phyloP scores from a whole-genome alignment of 139 green algal genomes.

The Coelastrella sp. region DNA sequence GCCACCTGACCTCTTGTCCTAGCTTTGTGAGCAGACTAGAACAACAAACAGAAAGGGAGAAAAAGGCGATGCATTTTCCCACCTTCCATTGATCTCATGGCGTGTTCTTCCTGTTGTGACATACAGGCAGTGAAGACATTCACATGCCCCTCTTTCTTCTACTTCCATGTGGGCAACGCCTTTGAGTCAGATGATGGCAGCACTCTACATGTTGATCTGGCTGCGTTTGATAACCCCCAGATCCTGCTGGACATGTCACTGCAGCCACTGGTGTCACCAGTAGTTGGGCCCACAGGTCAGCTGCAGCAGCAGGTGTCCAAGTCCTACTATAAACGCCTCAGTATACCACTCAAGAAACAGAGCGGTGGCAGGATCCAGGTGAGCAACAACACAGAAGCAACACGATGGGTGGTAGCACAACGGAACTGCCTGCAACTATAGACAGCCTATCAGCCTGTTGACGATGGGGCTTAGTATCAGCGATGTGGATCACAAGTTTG shows the following conservation, averaged over 20 bases:
- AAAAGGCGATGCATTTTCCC: too few species aligned
- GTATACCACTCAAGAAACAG: constrained; percentile 45
- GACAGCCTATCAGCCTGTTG: too few species aligned
- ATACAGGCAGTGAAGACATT: constrained; percentile 2
- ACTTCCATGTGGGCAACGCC: constrained; percentile 83
- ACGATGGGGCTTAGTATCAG: too few species aligned
- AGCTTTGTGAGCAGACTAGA: too few species aligned
- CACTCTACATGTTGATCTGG: constrained; percentile 66
- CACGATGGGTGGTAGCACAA: too few species aligned
- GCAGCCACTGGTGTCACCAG: constrained; percentile 34
- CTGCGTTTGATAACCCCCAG: constrained; percentile 70
- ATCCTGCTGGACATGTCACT: constrained; percentile 67
- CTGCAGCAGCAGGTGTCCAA: constrained; percentile 42
- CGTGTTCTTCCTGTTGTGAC: neutral
- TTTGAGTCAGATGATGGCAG: constrained; percentile 56
- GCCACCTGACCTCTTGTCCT: too few species aligned
- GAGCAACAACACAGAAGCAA: neutral
- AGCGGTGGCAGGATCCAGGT: constrained; percentile 12
- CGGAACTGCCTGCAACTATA: too few species aligned
- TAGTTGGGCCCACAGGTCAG: neutral
- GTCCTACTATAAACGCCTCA: constrained; percentile 47
- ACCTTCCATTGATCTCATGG: neutral
- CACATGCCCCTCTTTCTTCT: constrained; percentile 67
- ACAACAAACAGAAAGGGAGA: too few species aligned
- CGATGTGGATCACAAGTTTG: too few species aligned